Evolutionary conservation across 257 asterid species (phyloP).

Genomic region (Nicotiana benthamiana): DNA sequence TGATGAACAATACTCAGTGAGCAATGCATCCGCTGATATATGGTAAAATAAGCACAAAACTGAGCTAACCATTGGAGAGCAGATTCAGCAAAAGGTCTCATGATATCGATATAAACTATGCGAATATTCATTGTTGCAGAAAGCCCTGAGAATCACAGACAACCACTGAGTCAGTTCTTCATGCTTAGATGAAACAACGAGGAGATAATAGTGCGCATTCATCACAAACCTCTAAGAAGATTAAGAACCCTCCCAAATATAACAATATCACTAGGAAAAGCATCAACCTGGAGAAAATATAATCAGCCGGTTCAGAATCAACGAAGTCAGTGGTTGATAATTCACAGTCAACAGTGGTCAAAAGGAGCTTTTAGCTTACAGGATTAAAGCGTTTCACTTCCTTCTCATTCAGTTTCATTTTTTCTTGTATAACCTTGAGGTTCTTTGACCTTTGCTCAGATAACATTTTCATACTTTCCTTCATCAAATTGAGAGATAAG

Average conservation of each 20-base stretch:
- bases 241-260: constrained; percentile 89
- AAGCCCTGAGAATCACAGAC: constrained; percentile 56
- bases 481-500: constrained; percentile 24
- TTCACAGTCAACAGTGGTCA: constrained; percentile 8
- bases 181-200: constrained; percentile 15
- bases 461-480: constrained; percentile 72
- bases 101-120: constrained; percentile 68
- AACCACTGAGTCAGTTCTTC: constrained; percentile 15
- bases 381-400: constrained; percentile 94
- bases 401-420: constrained; percentile 75
- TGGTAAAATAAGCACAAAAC: constrained; percentile 5
- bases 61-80: constrained; percentile 61
- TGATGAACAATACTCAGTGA: constrained; percentile 17
- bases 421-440: constrained; percentile 67
- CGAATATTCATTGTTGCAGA: constrained; percentile 85
- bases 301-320: constrained; percentile 11
- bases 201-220: constrained; percentile 5
- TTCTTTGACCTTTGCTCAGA: constrained; percentile 72
- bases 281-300: constrained; percentile 66
- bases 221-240: constrained; percentile 79
- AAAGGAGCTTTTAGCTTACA: constrained; percentile 39
- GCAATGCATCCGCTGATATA: constrained; percentile 12
- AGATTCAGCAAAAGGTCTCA: constrained; percentile 99
- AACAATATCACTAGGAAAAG: constrained; percentile 96
- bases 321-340: neutral